These are phyloP conservation scores for Nepenthes alata DNA, from an alignment of 179 eudicot genomes.

Conservation along the genomic window DNA sequence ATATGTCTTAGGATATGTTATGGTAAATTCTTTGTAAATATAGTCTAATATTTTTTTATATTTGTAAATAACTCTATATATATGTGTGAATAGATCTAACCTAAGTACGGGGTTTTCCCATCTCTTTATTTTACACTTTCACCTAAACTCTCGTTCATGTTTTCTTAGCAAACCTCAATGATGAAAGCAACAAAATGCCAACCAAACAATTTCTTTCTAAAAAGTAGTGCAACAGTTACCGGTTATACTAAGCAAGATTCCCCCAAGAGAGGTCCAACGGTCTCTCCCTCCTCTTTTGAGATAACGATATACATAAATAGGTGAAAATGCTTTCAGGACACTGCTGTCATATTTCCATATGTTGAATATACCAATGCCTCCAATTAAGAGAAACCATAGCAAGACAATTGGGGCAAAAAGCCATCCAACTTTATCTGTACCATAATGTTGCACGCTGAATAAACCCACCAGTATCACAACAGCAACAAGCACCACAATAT, in stretches of 20 bases:
- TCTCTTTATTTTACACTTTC: too few relatives aligned
- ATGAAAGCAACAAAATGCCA: neutral
- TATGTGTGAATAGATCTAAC: too few relatives aligned
- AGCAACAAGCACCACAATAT: slow-evolving; percentile 57
- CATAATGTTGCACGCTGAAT: slow-evolving; percentile 81
- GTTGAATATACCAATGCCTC: slow-evolving; percentile 66
- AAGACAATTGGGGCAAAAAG: slow-evolving; percentile 77
- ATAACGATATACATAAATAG: slow-evolving; percentile 51
- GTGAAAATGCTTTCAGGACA: slow-evolving; percentile 72
- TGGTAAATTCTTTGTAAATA: too few relatives aligned
- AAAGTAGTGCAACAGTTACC: slow-evolving; percentile 21
- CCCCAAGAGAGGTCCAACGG: slow-evolving; percentile 77
- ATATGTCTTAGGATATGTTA: too few relatives aligned
- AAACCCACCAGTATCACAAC: slow-evolving; percentile 65
- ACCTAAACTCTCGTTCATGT: too few relatives aligned
- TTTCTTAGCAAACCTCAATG: too few relatives aligned
- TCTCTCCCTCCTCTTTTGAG: slow-evolving; percentile 43
- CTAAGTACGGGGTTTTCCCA: too few relatives aligned
- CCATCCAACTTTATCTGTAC: slow-evolving; percentile 82
- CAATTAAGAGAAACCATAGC: slow-evolving; percentile 27
- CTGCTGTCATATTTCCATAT: slow-evolving; percentile 48
- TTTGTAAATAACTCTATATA: too few relatives aligned
- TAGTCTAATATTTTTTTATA: too few relatives aligned
- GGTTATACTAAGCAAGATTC: slow-evolving; percentile 73
- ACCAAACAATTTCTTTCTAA: neutral